phyloP scores from a whole-genome alignment of 305 asterid species.

The Plantago coronopus region DNA sequence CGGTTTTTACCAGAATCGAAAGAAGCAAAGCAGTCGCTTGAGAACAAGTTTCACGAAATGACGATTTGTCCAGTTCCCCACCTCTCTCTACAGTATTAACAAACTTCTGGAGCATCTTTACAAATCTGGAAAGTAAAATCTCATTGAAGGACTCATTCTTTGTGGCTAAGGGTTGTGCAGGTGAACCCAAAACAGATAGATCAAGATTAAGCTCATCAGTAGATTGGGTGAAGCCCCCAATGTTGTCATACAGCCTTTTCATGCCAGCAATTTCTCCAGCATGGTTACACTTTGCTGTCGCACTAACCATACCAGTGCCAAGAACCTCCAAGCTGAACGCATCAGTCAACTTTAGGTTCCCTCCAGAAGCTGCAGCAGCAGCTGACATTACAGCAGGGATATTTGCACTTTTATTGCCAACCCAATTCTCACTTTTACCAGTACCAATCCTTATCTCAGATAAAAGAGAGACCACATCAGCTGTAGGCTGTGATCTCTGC shows the following conservation, averaged over 20 bases:
- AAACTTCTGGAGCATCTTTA: slow-evolving; percentile 79
- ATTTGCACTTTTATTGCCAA: slow-evolving; percentile 88
- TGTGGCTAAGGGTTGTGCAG: slow-evolving; percentile 46
- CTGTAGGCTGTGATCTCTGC: slow-evolving; percentile 91
- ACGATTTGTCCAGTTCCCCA: slow-evolving; percentile 76
- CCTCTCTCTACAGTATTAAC: slow-evolving; percentile 89
- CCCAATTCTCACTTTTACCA: slow-evolving; percentile 97
- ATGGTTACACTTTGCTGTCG: slow-evolving; percentile 92
- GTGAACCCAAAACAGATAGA: slow-evolving; percentile 40
- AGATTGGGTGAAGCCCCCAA: slow-evolving; percentile 62
- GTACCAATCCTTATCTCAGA: slow-evolving; percentile 98
- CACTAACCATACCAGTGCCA: slow-evolving; percentile 94
- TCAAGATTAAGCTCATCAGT: slow-evolving; percentile 50
- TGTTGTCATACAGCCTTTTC: slow-evolving; percentile 91
- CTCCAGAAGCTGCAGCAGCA: slow-evolving; percentile 99
- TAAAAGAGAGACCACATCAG: slow-evolving; percentile 95
- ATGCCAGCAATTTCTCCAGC: slow-evolving; percentile 99
- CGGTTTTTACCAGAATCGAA: slow-evolving; percentile 66
- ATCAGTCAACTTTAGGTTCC: slow-evolving; percentile 79
- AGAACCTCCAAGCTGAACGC: slow-evolving; percentile 96
- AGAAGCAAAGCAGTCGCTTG: slow-evolving; percentile 99
- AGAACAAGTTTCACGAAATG: slow-evolving; percentile 89
- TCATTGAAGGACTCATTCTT: slow-evolving; percentile 72
- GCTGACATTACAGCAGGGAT: slow-evolving; percentile 92
- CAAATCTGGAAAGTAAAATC: slow-evolving; percentile 69